phyloP scores from a whole-genome alignment of 2,329 filamentous ascomycete species.

The Alternaria burnsii region DNA sequence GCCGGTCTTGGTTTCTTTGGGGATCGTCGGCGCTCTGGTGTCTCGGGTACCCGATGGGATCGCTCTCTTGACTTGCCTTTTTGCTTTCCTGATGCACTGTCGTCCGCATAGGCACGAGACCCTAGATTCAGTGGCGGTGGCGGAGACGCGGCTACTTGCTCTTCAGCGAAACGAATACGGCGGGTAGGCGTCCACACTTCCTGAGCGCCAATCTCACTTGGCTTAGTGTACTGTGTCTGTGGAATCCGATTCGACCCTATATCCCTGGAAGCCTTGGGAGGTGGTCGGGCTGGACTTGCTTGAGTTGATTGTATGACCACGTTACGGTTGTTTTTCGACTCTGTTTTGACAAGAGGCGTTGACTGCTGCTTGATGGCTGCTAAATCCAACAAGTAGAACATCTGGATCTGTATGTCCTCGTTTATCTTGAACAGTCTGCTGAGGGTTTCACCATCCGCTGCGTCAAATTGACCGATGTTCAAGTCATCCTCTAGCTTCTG shows the following conservation, averaged over 20 bases:
- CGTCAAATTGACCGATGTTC: constrained; percentile 37
- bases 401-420: constrained; percentile 39
- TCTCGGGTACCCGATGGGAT: constrained; percentile 33
- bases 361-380: constrained; percentile 38
- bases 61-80: constrained; percentile 19
- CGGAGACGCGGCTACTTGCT: constrained; percentile 23
- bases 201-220: constrained; percentile 40
- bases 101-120: background rate
- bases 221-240: constrained; percentile 47
- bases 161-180: constrained; percentile 38
- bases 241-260: constrained; percentile 30
- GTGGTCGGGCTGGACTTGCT: constrained; percentile 30
- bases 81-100: background rate
- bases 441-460: constrained; percentile 35
- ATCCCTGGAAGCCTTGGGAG: constrained; percentile 12
- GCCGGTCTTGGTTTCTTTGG: constrained; percentile 15
- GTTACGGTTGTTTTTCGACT: constrained; percentile 17
- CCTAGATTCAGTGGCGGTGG: constrained; percentile 20
- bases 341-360: constrained; percentile 15
- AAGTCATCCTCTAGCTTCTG: constrained; percentile 44
- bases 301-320: constrained; percentile 47
- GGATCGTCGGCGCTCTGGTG: constrained; percentile 30
- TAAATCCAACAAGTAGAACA: constrained; percentile 36
- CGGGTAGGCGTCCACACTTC: constrained; percentile 39
- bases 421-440: constrained; percentile 37